Evolutionary conservation across 495 filamentous ascomycete genomes (phyloP), one percentile per base, ranked within the genome.

Genomic region (Tetracladium marchalianum): DNA sequence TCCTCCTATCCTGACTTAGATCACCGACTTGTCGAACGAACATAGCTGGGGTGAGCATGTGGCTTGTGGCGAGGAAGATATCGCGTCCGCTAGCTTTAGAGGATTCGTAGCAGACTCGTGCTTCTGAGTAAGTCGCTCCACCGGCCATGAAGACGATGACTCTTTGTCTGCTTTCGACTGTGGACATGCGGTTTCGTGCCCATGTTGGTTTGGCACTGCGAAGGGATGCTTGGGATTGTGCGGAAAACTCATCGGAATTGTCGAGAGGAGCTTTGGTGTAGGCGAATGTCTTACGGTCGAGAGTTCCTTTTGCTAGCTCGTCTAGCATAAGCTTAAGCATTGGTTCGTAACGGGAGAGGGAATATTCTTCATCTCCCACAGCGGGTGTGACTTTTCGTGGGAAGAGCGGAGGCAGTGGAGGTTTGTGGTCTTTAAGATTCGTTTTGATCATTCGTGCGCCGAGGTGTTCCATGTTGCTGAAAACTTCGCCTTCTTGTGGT

Each of bases 131-230:
- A 2, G 90, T 98, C 6, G 93, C 93, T 35, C 92, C 92, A 32
- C 93, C 92, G 15, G 92, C 90, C 79, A 97, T 84, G 62, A 96
- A 96, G 39, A 97, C 82, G 48, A 98, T 84, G 38, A 97, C 78
- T 35, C 92, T 82, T 63, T 98, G 92, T 38, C 81, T 77, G 43
- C 85, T 87, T 55, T 95, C 90, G 15, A 82, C 76, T 9, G 78
- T 76, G 12, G 82, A 73, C 19, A 80, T 71, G 43, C 86, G 78
- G 11, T 85, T 82, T 41, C 84, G 84, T 7, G 92, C 92, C 92
- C 92, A 98, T 9, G 89, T 92, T 6, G 92, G 92, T 54, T 94
- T 94, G 16, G 75, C 77, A 22, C 88, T 86, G 50, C 85, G 87
- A 33, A 98, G 69, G 4, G 90, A 96, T 24, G 82, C 79, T 52